These are phyloP conservation scores for Coelastrella sp. DNA, from an alignment of 139 green algal species.

Conservation along the genomic window DNA sequence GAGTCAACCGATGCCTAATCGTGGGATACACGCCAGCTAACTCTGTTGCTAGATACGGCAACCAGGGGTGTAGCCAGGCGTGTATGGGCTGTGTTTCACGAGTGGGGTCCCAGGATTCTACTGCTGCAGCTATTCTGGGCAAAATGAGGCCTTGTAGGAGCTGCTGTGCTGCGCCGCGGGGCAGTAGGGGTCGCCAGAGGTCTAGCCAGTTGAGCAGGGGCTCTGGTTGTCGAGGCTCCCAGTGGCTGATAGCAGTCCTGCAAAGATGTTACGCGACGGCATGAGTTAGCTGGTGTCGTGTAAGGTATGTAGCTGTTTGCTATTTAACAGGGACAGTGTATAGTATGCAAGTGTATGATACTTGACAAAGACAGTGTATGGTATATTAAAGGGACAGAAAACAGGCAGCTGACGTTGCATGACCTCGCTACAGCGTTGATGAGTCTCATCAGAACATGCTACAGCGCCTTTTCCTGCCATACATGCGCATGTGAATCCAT, in stretches of 20 bases:
- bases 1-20: slow-evolving; percentile 64
- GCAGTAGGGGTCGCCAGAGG: slow-evolving; percentile 80
- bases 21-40: slow-evolving; percentile 89
- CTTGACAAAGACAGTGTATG: no score
- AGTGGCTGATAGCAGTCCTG: slow-evolving; percentile 66
- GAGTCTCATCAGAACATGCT: no score
- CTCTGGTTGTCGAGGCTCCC: slow-evolving; percentile 90
- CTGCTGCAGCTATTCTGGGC: slow-evolving; percentile 83
- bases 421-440: no score
- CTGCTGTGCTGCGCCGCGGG: slow-evolving; percentile 59
- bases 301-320: not conserved
- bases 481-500: no score
- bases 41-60: slow-evolving; percentile 81
- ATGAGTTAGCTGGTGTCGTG: not conserved
- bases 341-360: no score
- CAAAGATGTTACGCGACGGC: no score
- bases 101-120: slow-evolving; percentile 92
- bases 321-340: not conserved
- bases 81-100: slow-evolving; percentile 91
- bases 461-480: no score
- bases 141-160: slow-evolving; percentile 87
- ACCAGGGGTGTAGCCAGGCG: slow-evolving; percentile 98
- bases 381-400: no score
- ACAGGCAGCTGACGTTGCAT: no score
- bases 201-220: slow-evolving; percentile 89